Conservation (phyloP, 2,329 filamentous ascomycete genomes). For the Penicillium sp. region DNA sequence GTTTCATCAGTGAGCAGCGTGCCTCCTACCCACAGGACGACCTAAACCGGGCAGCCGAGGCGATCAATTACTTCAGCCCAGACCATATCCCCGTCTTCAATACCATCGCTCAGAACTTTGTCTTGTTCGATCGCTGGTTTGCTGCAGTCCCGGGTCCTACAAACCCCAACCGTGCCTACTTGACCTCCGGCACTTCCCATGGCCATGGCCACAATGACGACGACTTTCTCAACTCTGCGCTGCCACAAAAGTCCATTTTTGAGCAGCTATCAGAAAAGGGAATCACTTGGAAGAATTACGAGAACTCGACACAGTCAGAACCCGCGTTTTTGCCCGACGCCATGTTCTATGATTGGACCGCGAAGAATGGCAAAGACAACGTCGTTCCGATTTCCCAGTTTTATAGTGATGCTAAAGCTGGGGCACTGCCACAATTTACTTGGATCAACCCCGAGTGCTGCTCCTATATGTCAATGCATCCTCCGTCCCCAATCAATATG, state of each 20-base stretch:
- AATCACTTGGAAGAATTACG: constrained; percentile 51
- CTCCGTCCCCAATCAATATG: constrained; percentile 45
- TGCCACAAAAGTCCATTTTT: constrained; percentile 44
- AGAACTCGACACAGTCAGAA: constrained; percentile 39
- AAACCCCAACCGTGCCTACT: constrained; percentile 39
- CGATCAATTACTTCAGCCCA: constrained; percentile 47
- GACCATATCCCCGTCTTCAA: constrained; percentile 45
- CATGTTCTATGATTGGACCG: constrained; percentile 39
- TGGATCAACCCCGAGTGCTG: constrained; percentile 56
- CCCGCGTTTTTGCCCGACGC: constrained; percentile 45
- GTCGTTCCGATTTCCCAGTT: constrained; percentile 44
- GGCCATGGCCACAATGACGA: constrained; percentile 42
- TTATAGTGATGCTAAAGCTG: constrained; percentile 47
- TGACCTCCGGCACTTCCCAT: constrained; percentile 44
- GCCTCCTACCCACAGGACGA: constrained; percentile 37
- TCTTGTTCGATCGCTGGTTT: constrained; percentile 49
- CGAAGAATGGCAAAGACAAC: constrained; percentile 33
- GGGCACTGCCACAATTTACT: constrained; percentile 47
- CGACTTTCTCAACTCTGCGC: constrained; percentile 33
- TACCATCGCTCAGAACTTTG: constrained; percentile 45
- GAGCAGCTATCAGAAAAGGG: constrained; percentile 43
- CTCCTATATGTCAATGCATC: constrained; percentile 51
- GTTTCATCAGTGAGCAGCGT: constrained; percentile 47
- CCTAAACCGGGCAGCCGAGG: constrained; percentile 42
- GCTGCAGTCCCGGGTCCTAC: constrained; percentile 43